Base-by-base conservation (phyloP, 495 filamentous ascomycete genomes). In the Penicillium arizonense region DNA sequence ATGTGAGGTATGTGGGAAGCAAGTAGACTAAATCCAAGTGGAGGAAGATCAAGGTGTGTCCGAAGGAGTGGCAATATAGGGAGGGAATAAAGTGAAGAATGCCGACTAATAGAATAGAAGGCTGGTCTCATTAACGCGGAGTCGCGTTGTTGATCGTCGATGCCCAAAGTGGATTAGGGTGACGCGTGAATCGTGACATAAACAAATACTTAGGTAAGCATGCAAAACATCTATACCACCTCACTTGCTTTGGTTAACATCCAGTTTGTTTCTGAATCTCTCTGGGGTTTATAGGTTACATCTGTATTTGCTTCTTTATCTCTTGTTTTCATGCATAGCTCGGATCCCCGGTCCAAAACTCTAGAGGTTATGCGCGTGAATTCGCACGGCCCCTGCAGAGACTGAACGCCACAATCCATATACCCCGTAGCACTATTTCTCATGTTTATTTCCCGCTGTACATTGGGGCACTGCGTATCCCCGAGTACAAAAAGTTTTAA, bases 71-170 rank as follows among this genome's bases (percentile, higher is more conserved):
- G 1, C 28, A 30, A 38, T 54, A 37, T 18, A 53, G 14, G 45
- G 18, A 14, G 44, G 30, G 43, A 41, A 49, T 30, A 30, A 10
- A 30, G 28, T 30, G 28, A 30, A 30, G 28, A 30, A 30, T 30
- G 28, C 28, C 9, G 6, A 18, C 18, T 18, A 44, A 46, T 44
- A 50, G 50, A 57, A 36, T 13, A 7, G 28, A 30, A 30, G 30
- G 48, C 28, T 37, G 44, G 41, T 33, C 14, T 39, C 32, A 61
- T 61, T 59, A 66, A 66, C 60, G 63, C 60, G 63, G 59, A 34
- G 58, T 64, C 63, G 63, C 63, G 63, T 66, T 66, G 63, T 66
- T 66, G 60, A 63, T 63, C 57, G 47, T 56, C 50, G 57, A 56
- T 49, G 33, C 59, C 62, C 28, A 7, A 56, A 56, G 18, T 35